Evolutionary conservation across 2,329 filamentous ascomycete genomes (phyloP).

Genomic region (Reticulascus tulasneorum): DNA sequence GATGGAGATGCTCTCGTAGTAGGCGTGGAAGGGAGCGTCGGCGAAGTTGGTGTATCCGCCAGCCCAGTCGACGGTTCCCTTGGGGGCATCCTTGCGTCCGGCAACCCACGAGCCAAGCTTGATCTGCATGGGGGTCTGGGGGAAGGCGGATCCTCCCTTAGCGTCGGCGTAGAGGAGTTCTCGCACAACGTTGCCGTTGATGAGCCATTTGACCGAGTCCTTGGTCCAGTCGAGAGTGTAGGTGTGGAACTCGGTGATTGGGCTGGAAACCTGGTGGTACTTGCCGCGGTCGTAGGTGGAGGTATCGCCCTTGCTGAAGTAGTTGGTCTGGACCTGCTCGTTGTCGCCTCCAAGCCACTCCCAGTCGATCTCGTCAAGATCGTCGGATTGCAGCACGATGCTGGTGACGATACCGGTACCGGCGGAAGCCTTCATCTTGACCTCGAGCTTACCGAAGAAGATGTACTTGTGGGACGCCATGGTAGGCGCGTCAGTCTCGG

Average conservation of each 20-base stretch:
- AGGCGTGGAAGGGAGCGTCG: conserved; percentile 49
- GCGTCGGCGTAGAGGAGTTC: conserved; percentile 62
- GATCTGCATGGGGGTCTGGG: conserved; percentile 70
- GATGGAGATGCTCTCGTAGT: conserved; percentile 54
- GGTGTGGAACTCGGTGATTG: conserved; percentile 56
- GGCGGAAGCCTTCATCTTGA: conserved; percentile 71
- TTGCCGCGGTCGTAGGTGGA: conserved; percentile 67
- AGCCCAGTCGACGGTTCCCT: conserved; percentile 69
- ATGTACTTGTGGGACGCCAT: conserved; percentile 83
- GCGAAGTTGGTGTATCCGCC: conserved; percentile 54
- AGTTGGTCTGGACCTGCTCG: conserved; percentile 80
- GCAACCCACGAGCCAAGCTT: conserved; percentile 67
- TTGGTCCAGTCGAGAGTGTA: conserved; percentile 68
- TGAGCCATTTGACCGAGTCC: conserved; percentile 58
- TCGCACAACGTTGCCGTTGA: conserved; percentile 60
- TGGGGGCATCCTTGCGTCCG: conserved; percentile 51
- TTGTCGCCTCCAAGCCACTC: conserved; percentile 83
- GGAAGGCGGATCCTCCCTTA: conserved; percentile 55
- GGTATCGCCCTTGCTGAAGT: conserved; percentile 72
- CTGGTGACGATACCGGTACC: conserved; percentile 87
- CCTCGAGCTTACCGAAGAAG: conserved; percentile 89
- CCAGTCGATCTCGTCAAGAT: conserved; percentile 93
- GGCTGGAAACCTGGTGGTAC: conserved; percentile 53
- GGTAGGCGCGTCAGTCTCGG: conserved; percentile 63
- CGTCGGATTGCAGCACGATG: conserved; percentile 83